phyloP scores from a whole-genome alignment of 768 basidiomycete species.

The Russula ochroleuca region DNA sequence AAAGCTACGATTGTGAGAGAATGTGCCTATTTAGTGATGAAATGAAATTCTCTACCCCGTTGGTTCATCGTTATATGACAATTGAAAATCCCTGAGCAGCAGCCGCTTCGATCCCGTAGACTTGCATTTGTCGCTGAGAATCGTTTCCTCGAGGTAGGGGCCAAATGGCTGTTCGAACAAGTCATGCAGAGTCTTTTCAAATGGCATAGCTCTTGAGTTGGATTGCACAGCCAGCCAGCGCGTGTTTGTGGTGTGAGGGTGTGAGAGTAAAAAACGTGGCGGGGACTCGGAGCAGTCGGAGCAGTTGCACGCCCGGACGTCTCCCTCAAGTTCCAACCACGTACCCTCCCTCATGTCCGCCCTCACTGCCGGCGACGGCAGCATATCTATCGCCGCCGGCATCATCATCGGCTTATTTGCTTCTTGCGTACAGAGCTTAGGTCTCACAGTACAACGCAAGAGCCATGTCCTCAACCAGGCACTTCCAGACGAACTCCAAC shows the following conservation, averaged over 20 bases:
- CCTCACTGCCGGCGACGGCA: constrained; percentile 27
- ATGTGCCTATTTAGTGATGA: neutral
- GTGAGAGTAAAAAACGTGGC: neutral
- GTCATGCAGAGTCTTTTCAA: neutral
- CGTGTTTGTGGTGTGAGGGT: neutral
- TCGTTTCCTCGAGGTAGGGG: constrained; percentile 34
- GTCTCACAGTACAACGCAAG: constrained; percentile 90
- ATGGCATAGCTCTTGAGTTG: neutral
- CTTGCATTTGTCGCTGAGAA: constrained; percentile 30
- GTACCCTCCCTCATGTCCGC: constrained; percentile 27
- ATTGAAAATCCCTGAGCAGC: constrained; percentile 11
- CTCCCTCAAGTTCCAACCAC: neutral
- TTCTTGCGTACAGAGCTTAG: constrained; percentile 84
- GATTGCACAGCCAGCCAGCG: neutral
- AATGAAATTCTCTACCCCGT: constrained; percentile 13
- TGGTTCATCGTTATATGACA: constrained; percentile 10
- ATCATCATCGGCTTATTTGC: constrained; percentile 67
- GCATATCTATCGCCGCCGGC: constrained; percentile 42
- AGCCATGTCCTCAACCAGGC: constrained; percentile 82
- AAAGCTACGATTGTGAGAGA: constrained; percentile 12
- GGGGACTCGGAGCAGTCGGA: neutral
- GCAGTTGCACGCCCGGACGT: neutral
- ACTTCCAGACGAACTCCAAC: constrained; percentile 58
- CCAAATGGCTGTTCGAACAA: constrained; percentile 33
- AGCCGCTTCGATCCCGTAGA: constrained; percentile 12